Evolutionary conservation across 345 rosid species (phyloP).

Genomic region (Eucalyptus pauciflora): DNA sequence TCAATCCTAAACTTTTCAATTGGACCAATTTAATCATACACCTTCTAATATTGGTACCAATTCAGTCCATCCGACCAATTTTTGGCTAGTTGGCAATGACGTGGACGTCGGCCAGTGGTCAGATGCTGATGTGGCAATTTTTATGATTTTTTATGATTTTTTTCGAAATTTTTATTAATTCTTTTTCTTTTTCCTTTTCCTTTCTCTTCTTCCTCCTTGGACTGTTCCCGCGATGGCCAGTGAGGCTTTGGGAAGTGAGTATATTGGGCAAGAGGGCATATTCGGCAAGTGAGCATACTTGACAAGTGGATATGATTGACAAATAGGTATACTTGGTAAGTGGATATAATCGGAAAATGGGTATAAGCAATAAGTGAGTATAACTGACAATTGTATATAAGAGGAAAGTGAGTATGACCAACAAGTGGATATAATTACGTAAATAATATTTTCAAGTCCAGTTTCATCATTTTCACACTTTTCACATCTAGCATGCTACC

Average conservation of each 20-base stretch:
- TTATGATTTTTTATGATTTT: no score
- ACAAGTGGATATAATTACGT: background rate
- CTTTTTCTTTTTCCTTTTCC: no score
- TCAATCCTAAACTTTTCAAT: no score
- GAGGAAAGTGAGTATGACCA: background rate
- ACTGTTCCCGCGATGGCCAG: accelerated
- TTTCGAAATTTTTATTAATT: no score
- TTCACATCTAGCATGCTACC: background rate
- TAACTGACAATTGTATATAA: no score
- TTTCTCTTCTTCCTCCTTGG: no score
- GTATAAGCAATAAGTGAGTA: background rate
- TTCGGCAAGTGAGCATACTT: no score
- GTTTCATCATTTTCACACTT: background rate
- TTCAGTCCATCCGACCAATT: accelerated
- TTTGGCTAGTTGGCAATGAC: accelerated
- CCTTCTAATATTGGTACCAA: no score
- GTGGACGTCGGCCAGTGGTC: accelerated
- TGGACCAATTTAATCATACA: no score
- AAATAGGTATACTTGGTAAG: background rate
- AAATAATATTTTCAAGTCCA: background rate
- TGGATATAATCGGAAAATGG: background rate
- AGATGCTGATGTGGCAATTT: accelerated
- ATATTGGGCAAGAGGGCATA: no score
- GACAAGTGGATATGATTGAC: background rate
- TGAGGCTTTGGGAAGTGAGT: no score